phyloP scores from a whole-genome alignment of 2,329 filamentous ascomycete species.

The Colletotrichum paranaense region DNA sequence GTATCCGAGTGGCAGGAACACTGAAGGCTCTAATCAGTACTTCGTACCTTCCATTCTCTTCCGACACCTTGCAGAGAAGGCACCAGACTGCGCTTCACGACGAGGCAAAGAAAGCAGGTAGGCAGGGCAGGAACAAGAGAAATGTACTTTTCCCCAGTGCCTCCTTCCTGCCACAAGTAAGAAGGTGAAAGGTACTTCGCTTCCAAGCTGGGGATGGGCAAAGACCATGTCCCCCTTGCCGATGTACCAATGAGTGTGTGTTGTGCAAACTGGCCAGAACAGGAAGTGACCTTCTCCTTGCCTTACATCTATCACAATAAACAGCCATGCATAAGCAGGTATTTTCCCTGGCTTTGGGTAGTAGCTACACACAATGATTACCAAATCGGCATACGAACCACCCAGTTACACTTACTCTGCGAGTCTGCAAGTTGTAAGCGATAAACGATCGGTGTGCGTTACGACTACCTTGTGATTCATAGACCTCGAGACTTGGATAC shows the following conservation, averaged over 20 bases:
- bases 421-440: not conserved
- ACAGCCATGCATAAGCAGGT: not conserved
- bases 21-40: not conserved
- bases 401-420: not conserved
- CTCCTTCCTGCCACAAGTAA: not conserved
- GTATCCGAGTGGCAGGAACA: conserved; percentile 19
- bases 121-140: not conserved
- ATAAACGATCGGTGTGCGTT: not conserved
- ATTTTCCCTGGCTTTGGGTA: not conserved
- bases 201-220: not conserved
- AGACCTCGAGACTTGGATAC: not conserved
- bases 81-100: not conserved
- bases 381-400: not conserved
- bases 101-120: conserved; percentile 1
- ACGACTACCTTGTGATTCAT: not conserved
- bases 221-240: conserved; percentile 13
- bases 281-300: conserved; percentile 20
- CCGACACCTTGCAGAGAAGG: too few relatives aligned
- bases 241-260: conserved; percentile 6
- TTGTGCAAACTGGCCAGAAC: conserved; percentile 15
- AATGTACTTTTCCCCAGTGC: not conserved
- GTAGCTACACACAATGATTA: not conserved
- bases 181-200: conserved; percentile 1
- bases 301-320: conserved; percentile 3
- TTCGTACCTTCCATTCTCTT: too few relatives aligned